Conservation (phyloP, 2,329 filamentous ascomycete species). For the Trichophyton rubrum region DNA sequence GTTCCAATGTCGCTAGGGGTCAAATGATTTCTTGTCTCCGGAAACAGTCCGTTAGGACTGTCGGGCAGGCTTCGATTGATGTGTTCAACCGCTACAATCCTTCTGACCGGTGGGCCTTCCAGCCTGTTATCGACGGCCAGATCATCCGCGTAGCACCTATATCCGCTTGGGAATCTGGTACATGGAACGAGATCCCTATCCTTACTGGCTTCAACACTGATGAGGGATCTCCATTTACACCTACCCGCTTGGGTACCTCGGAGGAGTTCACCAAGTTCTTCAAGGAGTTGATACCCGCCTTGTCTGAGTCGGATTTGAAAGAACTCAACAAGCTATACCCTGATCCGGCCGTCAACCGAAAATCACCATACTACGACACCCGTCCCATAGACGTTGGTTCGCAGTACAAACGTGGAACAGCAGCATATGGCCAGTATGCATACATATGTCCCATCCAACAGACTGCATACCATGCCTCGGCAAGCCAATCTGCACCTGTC, state of each 20-base stretch:
- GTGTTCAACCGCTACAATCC: conserved; percentile 38
- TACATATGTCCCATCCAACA: conserved; percentile 39
- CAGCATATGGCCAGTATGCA: conserved; percentile 39
- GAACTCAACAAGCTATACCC: conserved; percentile 51
- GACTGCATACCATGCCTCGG: conserved; percentile 31
- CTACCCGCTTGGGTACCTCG: conserved; percentile 35
- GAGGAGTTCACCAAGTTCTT: conserved; percentile 51
- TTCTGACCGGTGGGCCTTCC: conserved; percentile 47
- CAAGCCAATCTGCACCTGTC: conserved; percentile 26
- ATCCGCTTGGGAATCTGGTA: conserved; percentile 43
- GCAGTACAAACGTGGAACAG: conserved; percentile 42
- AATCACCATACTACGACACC: conserved; percentile 32
- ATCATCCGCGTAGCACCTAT: conserved; percentile 48
- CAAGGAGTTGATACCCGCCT: conserved; percentile 45
- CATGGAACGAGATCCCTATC: conserved; percentile 47
- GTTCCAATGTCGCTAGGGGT: conserved; percentile 17
- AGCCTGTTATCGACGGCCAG: conserved; percentile 54
- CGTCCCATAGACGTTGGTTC: conserved; percentile 28
- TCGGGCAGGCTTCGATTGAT: conserved; percentile 30
- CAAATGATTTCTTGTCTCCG: conserved; percentile 34
- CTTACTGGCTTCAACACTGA: conserved; percentile 60
- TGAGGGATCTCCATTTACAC: conserved; percentile 55
- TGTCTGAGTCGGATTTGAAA: conserved; percentile 42
- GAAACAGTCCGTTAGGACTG: conserved; percentile 23
- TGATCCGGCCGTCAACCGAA: conserved; percentile 36